Evolutionary conservation across 345 rosid genomes (phyloP).

Genomic region (Arabis alpina): DNA sequence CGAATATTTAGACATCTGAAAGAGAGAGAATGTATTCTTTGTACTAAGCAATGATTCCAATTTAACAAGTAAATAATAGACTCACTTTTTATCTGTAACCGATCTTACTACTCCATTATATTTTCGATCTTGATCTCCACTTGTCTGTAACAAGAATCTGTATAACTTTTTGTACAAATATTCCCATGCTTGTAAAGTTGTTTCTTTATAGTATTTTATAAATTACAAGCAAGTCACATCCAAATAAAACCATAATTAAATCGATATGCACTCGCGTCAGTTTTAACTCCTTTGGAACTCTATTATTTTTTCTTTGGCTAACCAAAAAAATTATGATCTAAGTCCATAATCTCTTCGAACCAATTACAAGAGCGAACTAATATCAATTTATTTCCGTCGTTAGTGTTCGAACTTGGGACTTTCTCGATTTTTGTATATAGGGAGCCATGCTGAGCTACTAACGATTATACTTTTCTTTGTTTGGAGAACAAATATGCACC

Average conservation of each 20-base stretch:
- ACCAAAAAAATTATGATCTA: no score
- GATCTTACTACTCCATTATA: background rate
- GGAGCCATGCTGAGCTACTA: no score
- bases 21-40: conserved; percentile 15
- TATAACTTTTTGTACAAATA: conserved; percentile 12
- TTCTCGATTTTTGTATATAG: no score
- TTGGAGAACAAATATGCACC: no score
- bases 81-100: background rate
- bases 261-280: background rate
- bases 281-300: background rate
- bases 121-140: conserved; percentile 22
- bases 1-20: conserved; percentile 1
- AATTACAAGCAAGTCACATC: background rate
- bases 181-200: conserved; percentile 29
- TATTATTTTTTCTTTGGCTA: background rate
- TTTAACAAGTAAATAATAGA: background rate
- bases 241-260: background rate
- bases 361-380: no score
- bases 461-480: no score
- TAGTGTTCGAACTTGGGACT: no score
- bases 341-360: no score
- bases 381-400: no score
- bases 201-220: background rate
- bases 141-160: conserved; percentile 6
- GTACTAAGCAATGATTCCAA: conserved; percentile 19